Evolutionary conservation across 1,139 yeast genomes (phyloP).

Genomic region (Nakaseomyces sp.): DNA sequence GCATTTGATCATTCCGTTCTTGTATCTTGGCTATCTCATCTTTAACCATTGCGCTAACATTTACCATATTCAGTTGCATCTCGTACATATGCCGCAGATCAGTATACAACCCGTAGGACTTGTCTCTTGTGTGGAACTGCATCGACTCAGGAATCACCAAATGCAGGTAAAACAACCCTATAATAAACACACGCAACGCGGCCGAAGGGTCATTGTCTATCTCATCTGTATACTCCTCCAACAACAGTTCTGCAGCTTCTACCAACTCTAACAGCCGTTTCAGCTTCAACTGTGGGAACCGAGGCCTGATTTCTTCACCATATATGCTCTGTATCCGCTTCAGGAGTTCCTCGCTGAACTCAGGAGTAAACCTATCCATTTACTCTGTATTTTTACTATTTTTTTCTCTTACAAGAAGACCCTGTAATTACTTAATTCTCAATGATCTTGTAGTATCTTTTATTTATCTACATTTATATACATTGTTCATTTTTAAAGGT

Average conservation of each 20-base stretch:
- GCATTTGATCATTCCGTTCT: not conserved
- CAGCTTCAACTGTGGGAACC: conserved; percentile 24
- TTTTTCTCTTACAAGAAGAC: not conserved
- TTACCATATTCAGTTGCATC: conserved; percentile 33
- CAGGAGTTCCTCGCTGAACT: conserved; percentile 32
- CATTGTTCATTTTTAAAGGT: too few species aligned
- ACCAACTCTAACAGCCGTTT: conserved; percentile 30
- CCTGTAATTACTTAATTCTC: not conserved
- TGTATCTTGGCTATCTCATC: conserved; percentile 21
- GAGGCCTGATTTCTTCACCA: conserved; percentile 27
- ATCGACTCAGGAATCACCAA: conserved; percentile 34
- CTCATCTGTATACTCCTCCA: conserved; percentile 25
- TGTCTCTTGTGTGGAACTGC: conserved; percentile 35
- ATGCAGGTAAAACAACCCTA: conserved; percentile 33
- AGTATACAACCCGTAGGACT: conserved; percentile 32
- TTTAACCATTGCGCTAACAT: conserved; percentile 31
- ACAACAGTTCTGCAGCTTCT: conserved; percentile 28
- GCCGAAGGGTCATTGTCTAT: conserved; percentile 17
- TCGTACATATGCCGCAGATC: conserved; percentile 32
- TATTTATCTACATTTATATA: not conserved
- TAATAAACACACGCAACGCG: conserved; percentile 29
- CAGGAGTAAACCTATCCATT: conserved; percentile 31
- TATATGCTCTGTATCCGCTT: conserved; percentile 26
- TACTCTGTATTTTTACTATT: not conserved
- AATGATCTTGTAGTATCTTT: not conserved